Evolutionary conservation across 441 rosid genomes (phyloP), one percentile per base, ranked within the genome.

Genomic region (Gossypium schwendimanii): DNA sequence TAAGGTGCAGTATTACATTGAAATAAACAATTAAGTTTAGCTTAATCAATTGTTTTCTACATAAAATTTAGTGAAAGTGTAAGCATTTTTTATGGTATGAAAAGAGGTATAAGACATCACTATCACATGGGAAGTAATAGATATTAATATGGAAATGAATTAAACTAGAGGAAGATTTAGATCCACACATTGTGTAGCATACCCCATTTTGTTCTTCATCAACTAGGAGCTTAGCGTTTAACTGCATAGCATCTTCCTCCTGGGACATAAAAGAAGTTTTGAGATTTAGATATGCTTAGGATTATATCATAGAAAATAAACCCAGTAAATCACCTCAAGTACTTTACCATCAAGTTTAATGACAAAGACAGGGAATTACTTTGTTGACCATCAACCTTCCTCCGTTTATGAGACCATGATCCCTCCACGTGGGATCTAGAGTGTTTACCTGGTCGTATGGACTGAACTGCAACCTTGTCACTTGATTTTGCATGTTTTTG

Each of bases 351-450:
- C 73, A 73, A 72, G 78, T 71, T 83, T 65, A 76, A 33, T 52
- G 85, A 80, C 69, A 85, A 77, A 79, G 82, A 82, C 68, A 41
- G 70, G 55, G 52, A 53, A 71, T 18, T 73, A 73, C 18, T 67
- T 74, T 59, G 68, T 70, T 73, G 82, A 63, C 52, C 73, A 61
- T 75, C 81, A 64, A 72, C 73, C 72, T 77, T 86, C 83, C 86
- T 81, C 70, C 84, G 85, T 82, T 90, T 87, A 79, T 73, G 90
- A 77, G 80, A 81, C 72, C 77, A 75, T 23, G 85, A 83, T 60
- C 75, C 78, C 53, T 70, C 83, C 55, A 63, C 54, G 50, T 75
- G 70, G 59, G 74, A 73, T 71, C 79, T 69, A 31, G 77, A 77
- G 73, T 73, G 69, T 64, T 69, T 59, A 63, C 53, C 21, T 9